Evolutionary conservation across 1,139 yeast genomes (phyloP), one percentile per base, ranked within the genome.

Genomic region (Yamadazyma jaroonii): DNA sequence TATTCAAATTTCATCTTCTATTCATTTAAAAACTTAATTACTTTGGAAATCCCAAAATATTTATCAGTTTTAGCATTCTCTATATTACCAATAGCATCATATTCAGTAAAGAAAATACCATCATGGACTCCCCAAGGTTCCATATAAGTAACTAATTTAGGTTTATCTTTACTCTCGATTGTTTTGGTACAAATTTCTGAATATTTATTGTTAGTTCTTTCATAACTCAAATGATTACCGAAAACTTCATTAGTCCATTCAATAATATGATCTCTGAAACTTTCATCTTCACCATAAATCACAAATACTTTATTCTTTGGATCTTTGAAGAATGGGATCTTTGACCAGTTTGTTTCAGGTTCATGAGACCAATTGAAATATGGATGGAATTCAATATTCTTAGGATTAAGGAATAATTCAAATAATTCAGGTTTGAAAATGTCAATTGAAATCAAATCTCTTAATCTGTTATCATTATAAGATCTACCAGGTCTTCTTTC

Each of bases 81-180:
- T 6, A 63, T 24, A 4, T 36, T 33, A 36, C 58, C 56, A 9
- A 60, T 23, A 6, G 49, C 36, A 27, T 43, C 48, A 39, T 58
- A 54, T 42, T 70, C 76, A 38, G 64, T 56, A 42, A 63, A 60
- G 30, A 69, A 57, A 22, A 49, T 36, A 0, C 67, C 43, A 47
- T 68, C 77, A 47, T 71, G 77, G 15, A 68, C 54, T 3, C 77
- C 77, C 64, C 64, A 61, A 0, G 75, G 77, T 45, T 70, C 75
- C 25, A 69, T 56, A 40, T 50, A 60, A 38, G 3, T 61, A 45
- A 25, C 42, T 31, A 29, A 49, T 40, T 40, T 53, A 37, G 35
- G 59, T 49, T 36, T 46, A 9, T 29, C 25, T 5, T 38, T 15
- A 9, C 31, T 28, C 17, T 43, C 34, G 49, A 32, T 41, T 41